These are phyloP conservation scores for Candida michaelii DNA, from an alignment of 805 yeast genomes.

Conservation along the genomic window DNA sequence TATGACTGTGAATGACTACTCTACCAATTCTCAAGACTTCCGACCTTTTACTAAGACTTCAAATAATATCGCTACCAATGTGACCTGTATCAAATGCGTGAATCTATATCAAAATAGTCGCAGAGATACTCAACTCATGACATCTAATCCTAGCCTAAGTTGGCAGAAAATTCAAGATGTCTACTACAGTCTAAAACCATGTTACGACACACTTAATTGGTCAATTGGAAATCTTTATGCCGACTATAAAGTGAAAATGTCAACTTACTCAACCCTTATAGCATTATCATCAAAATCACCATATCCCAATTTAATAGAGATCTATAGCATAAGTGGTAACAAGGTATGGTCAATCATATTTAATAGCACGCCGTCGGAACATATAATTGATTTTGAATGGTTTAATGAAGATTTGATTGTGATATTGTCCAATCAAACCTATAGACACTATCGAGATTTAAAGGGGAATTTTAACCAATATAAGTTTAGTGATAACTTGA, in stretches of 20 bases:
- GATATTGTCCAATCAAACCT: slow-evolving; percentile 50
- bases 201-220: slow-evolving; percentile 56
- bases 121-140: slow-evolving; percentile 13
- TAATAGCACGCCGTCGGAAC: slow-evolving; percentile 47
- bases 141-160: slow-evolving; percentile 45
- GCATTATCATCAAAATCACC: slow-evolving; percentile 47
- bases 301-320: slow-evolving; percentile 37
- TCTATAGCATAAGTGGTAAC: slow-evolving; percentile 35
- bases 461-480: slow-evolving; percentile 65
- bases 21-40: no score
- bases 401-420: slow-evolving; percentile 54
- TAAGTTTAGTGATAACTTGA: slow-evolving; percentile 21
- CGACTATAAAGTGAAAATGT: slow-evolving; percentile 48
- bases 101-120: no score
- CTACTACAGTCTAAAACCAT: slow-evolving; percentile 61
- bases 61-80: no score
- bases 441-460: slow-evolving; percentile 62
- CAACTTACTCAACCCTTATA: slow-evolving; percentile 54
- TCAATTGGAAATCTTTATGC: slow-evolving; percentile 33
- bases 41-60: no score
- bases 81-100: neutral
- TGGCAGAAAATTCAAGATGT: slow-evolving; percentile 82
- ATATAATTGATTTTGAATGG: slow-evolving; percentile 54
- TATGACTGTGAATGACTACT: no score
- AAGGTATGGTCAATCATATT: slow-evolving; percentile 38